Evolutionary conservation across 2,329 filamentous ascomycete genomes (phyloP), one percentile per base, ranked within the genome.

Genomic region (Tolypocladium capitatum): DNA sequence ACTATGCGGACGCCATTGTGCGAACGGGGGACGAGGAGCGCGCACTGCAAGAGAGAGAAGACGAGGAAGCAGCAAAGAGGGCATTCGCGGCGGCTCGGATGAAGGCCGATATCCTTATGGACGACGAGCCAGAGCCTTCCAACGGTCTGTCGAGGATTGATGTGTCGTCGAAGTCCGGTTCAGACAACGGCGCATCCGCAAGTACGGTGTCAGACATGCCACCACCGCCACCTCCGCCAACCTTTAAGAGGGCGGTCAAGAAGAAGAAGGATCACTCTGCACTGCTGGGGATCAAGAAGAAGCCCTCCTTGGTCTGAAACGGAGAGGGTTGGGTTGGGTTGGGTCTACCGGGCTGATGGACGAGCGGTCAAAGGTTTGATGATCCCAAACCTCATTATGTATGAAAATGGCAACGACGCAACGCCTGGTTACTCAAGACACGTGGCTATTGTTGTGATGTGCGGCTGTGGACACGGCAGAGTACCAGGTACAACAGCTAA

Each of bases 281-380:
- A 14, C 70, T 82, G 21, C 65, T 95, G 44, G 89, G 90, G 1
- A 90, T 96, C 58, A 96, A 95, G 72, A 92, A 87, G 73, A 91
- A 89, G 67, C 70, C 75, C 16, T 70, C 75, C 1, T 58, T 82
- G 18, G 73, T 80, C 5, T 81, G 59, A 53, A 18, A 16, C 3
- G 8, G 8, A 42, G 16, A 42, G 16, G 8, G 5, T 30, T 11
- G 16, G 10, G 16, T 18, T 16, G 16, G 8, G 5, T 30, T 11
- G 16, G 10, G 16, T 18, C 24, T 7, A 16, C 2, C 24, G 0
- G 38, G 16, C 16, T 11, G 16, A 28, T 28, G 21, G 38, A 6
- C 4, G 4, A 28, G 14, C 9, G 8, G n/a, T 14, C 14, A 21
- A 40, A 27, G 14, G 4, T 34, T 43, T 20, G 28, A 24, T 8